Evolutionary conservation across 495 filamentous ascomycete species (phyloP).

Genomic region (Aspergillus steynii): DNA sequence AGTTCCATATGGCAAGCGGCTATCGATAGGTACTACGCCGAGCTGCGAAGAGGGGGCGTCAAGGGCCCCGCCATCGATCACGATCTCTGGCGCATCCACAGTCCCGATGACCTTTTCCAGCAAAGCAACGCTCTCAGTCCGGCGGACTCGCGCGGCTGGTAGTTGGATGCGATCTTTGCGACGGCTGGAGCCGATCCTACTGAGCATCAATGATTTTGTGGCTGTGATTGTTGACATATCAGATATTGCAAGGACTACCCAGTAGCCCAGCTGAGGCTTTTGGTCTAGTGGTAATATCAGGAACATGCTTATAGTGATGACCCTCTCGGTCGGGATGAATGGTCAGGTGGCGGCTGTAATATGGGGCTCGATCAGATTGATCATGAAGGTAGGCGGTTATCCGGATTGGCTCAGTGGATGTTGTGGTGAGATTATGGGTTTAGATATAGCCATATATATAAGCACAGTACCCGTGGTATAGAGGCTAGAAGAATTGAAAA

Average conservation of each 20-base stretch:
- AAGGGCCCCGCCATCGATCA: not conserved
- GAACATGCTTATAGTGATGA: not conserved
- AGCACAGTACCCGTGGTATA: too few relatives aligned
- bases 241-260: too few relatives aligned
- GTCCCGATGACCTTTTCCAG: not conserved
- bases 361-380: not conserved
- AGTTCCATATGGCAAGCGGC: not conserved
- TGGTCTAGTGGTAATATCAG: too few relatives aligned
- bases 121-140: not conserved
- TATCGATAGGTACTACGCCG: not conserved
- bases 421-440: too few relatives aligned
- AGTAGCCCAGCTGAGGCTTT: too few relatives aligned
- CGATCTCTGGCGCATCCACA: not conserved
- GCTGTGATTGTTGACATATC: not conserved
- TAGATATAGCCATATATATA: too few relatives aligned
- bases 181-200: not conserved
- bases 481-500: too few relatives aligned
- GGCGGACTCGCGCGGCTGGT: not conserved
- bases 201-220: not conserved
- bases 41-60: not conserved
- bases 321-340: not conserved
- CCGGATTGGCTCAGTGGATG: too few relatives aligned
- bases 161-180: not conserved
- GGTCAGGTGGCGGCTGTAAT: not conserved
- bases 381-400: not conserved